These are phyloP conservation scores for Ustilago trichophora DNA, from an alignment of 1,284 basidiomycete species.

Conservation along the genomic window DNA sequence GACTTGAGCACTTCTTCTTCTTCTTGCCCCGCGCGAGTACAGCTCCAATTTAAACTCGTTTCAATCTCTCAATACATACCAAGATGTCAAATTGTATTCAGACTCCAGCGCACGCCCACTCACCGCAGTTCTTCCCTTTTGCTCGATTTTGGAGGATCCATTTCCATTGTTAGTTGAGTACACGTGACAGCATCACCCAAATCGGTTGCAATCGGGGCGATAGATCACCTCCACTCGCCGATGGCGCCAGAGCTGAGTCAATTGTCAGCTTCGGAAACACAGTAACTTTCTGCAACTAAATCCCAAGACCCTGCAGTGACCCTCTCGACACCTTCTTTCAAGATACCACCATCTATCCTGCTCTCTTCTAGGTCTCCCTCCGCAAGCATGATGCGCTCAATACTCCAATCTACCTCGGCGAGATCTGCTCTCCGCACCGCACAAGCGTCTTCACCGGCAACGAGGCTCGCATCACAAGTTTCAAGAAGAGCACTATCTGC, in stretches of 20 bases:
- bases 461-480: background rate
- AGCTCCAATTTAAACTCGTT: no score
- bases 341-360: constrained; percentile 3
- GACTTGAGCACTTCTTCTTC: no score
- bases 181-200: background rate
- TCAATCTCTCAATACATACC: no score
- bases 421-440: constrained; percentile 1
- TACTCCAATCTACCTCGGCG: constrained; percentile 6
- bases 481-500: no score
- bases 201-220: constrained; percentile 2
- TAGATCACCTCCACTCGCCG: constrained; percentile 14
- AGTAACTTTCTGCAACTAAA: no score
- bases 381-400: constrained; percentile 12
- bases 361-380: background rate
- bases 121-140: constrained; percentile 17
- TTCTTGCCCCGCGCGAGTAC: constrained; percentile 13
- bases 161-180: constrained; percentile 3
- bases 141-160: background rate
- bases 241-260: background rate
- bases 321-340: background rate
- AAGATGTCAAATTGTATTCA: constrained; percentile 15
- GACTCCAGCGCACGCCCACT: background rate
- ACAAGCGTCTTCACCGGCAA: constrained; percentile 7
- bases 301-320: constrained; percentile 15
- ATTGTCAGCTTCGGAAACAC: no score